phyloP scores from a whole-genome alignment of 768 basidiomycete genomes.

The Pholiota microspora region DNA sequence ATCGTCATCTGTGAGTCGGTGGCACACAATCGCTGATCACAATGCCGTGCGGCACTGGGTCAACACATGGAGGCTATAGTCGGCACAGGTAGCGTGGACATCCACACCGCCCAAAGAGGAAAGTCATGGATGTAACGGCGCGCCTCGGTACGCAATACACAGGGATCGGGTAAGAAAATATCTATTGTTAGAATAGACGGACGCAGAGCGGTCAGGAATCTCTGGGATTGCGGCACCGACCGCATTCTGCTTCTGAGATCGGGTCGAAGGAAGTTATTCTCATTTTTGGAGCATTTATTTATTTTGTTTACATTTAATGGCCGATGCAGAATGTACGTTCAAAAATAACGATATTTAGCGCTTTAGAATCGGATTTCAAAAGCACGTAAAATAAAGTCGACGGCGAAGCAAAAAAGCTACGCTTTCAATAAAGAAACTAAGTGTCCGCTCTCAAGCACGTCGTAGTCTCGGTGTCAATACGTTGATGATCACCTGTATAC shows the following conservation, averaged over 20 bases:
- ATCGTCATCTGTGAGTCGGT: no score
- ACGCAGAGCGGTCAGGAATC: background rate
- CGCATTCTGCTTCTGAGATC: background rate
- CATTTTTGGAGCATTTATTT: background rate
- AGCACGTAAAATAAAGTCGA: no score
- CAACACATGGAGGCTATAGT: background rate
- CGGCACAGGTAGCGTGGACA: background rate
- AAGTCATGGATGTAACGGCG: background rate
- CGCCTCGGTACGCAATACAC: background rate
- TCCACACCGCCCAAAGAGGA: background rate
- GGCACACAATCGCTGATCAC: no score
- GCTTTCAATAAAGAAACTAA: no score
- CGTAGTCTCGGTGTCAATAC: background rate
- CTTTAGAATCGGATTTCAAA: background rate
- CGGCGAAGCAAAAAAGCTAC: no score
- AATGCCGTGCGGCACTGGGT: background rate
- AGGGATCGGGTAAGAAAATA: background rate
- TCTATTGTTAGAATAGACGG: background rate
- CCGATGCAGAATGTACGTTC: background rate
- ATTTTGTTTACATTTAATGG: background rate
- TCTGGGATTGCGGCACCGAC: background rate
- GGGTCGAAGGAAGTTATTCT: background rate
- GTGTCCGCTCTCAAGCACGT: background rate
- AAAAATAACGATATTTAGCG: background rate
- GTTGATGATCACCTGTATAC: background rate